A percentile compares a stretch with the other conserved stretches of the same genome.
These are phyloP conservation scores for Quercus alba DNA, from an alignment of 306 rosid species.

Conservation along the genomic window DNA sequence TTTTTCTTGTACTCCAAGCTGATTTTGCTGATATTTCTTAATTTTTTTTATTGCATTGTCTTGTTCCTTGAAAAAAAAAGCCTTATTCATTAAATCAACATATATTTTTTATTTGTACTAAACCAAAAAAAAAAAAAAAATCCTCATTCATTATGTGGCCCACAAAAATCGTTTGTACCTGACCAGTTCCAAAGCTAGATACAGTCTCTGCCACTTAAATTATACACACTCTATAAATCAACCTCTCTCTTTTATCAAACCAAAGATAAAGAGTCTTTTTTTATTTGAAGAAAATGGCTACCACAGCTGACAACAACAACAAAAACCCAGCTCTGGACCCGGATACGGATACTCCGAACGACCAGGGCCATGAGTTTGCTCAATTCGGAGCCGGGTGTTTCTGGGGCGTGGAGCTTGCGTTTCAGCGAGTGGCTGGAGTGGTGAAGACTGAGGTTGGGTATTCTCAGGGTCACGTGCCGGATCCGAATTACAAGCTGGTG, in stretches of 20 bases:
- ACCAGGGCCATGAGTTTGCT: constrained; percentile 59
- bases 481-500: constrained; percentile 57
- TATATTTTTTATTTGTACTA: too few relatives aligned
- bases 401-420: constrained; percentile 82
- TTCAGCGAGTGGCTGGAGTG: constrained; percentile 69
- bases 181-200: not conserved
- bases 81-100: too few relatives aligned
- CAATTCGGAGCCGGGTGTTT: constrained; percentile 88
- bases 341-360: constrained; percentile 53
- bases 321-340: constrained; percentile 51
- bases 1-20: too few relatives aligned
- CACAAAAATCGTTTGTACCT: not conserved
- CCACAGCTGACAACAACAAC: not conserved
- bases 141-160: not conserved
- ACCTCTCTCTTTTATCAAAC: not conserved
- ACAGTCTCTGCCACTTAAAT: not conserved
- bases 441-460: constrained; percentile 85
- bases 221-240: not conserved
- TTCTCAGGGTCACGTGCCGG: constrained; percentile 62
- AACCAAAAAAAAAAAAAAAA: too few relatives aligned
- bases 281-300: constrained; percentile 1
- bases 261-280: not conserved
- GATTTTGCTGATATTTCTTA: too few relatives aligned
- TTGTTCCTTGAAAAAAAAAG: too few relatives aligned
- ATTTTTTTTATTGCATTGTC: too few relatives aligned